Evolutionary conservation across 2,329 filamentous ascomycete species (phyloP).

Genomic region (Lasiodiplodia sp.): DNA sequence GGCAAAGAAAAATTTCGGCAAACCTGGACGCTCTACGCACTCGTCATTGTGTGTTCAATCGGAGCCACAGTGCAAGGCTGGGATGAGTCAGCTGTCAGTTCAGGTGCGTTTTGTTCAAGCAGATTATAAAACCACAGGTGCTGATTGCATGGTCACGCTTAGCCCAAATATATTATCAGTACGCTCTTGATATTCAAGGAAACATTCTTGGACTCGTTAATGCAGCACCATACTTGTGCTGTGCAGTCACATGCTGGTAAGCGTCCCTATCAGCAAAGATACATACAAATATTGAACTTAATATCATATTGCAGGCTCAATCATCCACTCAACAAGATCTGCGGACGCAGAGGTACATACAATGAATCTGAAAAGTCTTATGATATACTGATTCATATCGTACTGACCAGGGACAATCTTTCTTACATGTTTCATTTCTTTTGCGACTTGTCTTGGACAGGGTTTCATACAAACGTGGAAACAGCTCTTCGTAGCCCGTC

Average conservation of each 20-base stretch:
- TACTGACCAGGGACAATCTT: slow-evolving; percentile 71
- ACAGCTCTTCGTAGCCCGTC: slow-evolving; percentile 73
- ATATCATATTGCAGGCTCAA: slow-evolving; percentile 61
- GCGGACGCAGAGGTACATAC: slow-evolving; percentile 66
- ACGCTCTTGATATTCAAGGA: slow-evolving; percentile 65
- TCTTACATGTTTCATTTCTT: slow-evolving; percentile 74
- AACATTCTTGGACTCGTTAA: slow-evolving; percentile 65
- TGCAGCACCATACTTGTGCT: slow-evolving; percentile 69
- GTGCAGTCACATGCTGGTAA: slow-evolving; percentile 71
- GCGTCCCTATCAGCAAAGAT: not conserved
- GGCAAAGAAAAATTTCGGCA: not conserved
- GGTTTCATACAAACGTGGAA: slow-evolving; percentile 74
- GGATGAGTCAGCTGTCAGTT: slow-evolving; percentile 49
- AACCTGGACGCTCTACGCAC: slow-evolving; percentile 59
- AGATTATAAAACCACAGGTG: not conserved
- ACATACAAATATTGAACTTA: not conserved
- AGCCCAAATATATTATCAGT: slow-evolving; percentile 70
- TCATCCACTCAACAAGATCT: slow-evolving; percentile 72
- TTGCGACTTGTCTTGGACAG: slow-evolving; percentile 64
- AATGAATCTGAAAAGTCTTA: no score
- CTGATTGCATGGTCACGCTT: slow-evolving; percentile 72
- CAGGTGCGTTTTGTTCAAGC: not conserved
- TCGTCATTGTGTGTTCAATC: slow-evolving; percentile 70
- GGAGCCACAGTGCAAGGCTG: slow-evolving; percentile 75
- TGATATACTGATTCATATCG: not conserved